Percentiles rank a stretch among this genome's conserved stretches.
Conservation (phyloP, 2,329 filamentous ascomycete genomes). For the Fusarium fracticaudum region DNA sequence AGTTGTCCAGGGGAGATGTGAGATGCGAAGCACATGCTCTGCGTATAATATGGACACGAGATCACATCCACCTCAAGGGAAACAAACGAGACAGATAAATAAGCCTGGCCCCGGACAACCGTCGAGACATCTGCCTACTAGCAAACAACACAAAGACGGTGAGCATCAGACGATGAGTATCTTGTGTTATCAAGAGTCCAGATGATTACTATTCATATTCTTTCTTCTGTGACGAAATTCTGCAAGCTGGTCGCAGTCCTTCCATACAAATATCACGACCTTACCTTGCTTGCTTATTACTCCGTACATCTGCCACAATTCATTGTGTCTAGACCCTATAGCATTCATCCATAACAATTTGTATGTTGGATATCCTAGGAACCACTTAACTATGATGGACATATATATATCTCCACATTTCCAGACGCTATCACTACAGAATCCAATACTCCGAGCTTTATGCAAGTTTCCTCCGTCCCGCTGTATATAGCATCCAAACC, state of each 20-base stretch:
- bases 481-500: neutral
- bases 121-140: neutral
- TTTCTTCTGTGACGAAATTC: neutral
- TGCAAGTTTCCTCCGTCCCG: neutral
- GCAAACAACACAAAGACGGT: neutral
- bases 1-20: constrained; percentile 30
- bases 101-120: neutral
- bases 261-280: neutral
- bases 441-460: neutral
- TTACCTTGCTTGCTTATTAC: neutral
- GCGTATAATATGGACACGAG: constrained; percentile 25
- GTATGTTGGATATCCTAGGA: neutral
- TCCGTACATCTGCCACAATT: neutral
- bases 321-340: neutral
- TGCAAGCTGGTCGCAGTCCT: neutral
- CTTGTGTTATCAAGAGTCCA: neutral
- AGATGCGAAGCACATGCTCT: constrained; percentile 24
- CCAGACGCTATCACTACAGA: neutral
- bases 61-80: constrained; percentile 22
- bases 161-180: neutral
- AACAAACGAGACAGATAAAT: constrained; percentile 1
- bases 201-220: neutral
- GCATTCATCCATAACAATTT: neutral
- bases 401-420: neutral
- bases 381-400: neutral